Base-by-base conservation (phyloP, 2,329 filamentous ascomycete species). In the Knufia fluminis region DNA sequence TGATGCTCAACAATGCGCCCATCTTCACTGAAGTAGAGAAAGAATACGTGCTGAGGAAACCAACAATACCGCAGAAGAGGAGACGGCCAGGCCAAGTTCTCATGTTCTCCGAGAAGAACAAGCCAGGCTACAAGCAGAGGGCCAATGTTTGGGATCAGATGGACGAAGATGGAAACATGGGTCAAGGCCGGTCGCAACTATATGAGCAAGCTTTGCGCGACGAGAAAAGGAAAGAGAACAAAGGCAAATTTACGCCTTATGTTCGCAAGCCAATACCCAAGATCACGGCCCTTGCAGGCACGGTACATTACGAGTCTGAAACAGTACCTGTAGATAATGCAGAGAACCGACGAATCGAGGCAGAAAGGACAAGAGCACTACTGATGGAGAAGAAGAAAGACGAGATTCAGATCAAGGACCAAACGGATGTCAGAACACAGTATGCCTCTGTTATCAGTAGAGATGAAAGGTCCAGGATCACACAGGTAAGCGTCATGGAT, bases 31-130 rank as follows among this genome's bases (percentile, higher is more conserved):
- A 76, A 3, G 74, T 96, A n/a, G 89, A 90, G 9, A 87, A 87
- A 62, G 88, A 94, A 62, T 98, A 96, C 68, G 79, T 87, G 57
- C 71, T 97, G 51, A 82, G 88, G 41, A 75, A 88, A 41, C 82
- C 78, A 20, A 77, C 80, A 35, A 69, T 78, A 8, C 65, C 66
- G 52, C 62, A 62, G 32, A 58, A 64, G 24, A 61, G 63, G 7
- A 66, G 67, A 51, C 60, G 66, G 49, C 80, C 91, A 28, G 80
- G 79, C 61, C 96, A 95, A 67, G 92, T 89, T 17, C 94, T 85
- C 64, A 74, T 97, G 50, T 98, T 98, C 63, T 89, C 85, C 35
- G 92, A 98, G 68, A 89, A 94, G 65, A 88, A 97, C 61, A 76
- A 95, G 19, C 86, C 89, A 0, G 86, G 86, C 32, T 89, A 82